A percentile compares a stretch with the other conserved stretches of the same genome.
Conservation (phyloP, 2,329 filamentous ascomycete species). For the Venturia pyrina region DNA sequence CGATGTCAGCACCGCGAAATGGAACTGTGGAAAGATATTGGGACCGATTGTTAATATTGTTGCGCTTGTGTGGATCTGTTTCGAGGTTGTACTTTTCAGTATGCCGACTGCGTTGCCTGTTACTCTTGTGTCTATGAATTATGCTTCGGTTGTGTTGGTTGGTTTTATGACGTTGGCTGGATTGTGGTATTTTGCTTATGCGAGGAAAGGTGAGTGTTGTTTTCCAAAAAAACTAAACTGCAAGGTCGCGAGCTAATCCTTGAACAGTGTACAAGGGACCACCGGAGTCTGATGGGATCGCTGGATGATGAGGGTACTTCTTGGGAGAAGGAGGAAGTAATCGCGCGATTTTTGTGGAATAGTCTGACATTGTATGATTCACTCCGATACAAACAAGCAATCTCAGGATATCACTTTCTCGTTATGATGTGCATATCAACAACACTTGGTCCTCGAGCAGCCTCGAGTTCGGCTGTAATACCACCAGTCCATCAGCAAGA, state of each 20-base stretch:
- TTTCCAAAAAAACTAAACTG: too few species aligned
- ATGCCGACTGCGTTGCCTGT: conserved; percentile 48
- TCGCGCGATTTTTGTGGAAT: too few species aligned
- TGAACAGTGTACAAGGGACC: conserved; percentile 9
- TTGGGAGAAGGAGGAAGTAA: neutral
- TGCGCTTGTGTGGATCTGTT: conserved; percentile 50
- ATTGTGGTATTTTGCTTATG: conserved; percentile 22
- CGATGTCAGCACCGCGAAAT: conserved; percentile 8
- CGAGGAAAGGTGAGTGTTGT: conserved; percentile 21
- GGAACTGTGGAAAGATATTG: neutral
- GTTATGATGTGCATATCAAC: too few species aligned
- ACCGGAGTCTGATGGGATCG: conserved; percentile 8
- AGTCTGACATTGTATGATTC: too few species aligned
- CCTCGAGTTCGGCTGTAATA: too few species aligned
- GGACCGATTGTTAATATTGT: conserved; percentile 10
- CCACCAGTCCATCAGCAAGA: too few species aligned
- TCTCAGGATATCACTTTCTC: too few species aligned
- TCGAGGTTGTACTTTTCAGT: conserved; percentile 65
- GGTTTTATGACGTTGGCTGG: conserved; percentile 28
- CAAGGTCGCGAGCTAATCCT: neutral
- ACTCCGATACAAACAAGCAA: too few species aligned
- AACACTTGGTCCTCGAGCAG: too few species aligned
- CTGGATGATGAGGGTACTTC: neutral
- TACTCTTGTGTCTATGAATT: conserved; percentile 33
- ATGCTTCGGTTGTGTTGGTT: conserved; percentile 31